These are phyloP conservation scores for Euptelea pleiosperma DNA, from an alignment of 164 flowering plant species.

Conservation along the genomic window DNA sequence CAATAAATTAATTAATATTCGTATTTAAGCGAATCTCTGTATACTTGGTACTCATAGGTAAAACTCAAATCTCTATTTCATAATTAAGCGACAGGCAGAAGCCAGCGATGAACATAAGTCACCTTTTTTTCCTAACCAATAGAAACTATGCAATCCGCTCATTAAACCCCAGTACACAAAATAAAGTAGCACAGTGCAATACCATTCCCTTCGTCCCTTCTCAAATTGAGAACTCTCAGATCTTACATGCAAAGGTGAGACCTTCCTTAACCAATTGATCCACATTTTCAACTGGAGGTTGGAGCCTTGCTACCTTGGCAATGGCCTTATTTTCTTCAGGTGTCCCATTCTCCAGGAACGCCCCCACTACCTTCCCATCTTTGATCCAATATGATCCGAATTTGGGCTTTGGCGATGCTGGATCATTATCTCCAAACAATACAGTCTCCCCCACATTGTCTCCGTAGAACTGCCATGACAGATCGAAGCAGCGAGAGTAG, in stretches of 20 bases:
- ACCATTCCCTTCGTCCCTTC: too few relatives aligned
- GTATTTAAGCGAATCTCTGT: too few relatives aligned
- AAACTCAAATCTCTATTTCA: too few relatives aligned
- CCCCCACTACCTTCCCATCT: constrained; percentile 83
- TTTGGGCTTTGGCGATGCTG: constrained; percentile 59
- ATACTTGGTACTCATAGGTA: too few relatives aligned
- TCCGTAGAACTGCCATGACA: constrained; percentile 98
- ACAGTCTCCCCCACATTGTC: constrained; percentile 94
- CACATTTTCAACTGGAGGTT: constrained; percentile 57
- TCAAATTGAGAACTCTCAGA: constrained; percentile 26
- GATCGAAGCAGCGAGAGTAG: constrained; percentile 88
- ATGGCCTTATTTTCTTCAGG: constrained; percentile 94
- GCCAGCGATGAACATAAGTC: too few relatives aligned
- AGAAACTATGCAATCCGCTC: too few relatives aligned
- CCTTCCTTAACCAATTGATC: constrained; percentile 66
- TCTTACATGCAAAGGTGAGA: constrained; percentile 66
- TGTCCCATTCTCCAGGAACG: constrained; percentile 90
- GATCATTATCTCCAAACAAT: constrained; percentile 73
- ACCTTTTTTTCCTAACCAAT: too few relatives aligned
- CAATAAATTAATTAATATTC: too few relatives aligned
- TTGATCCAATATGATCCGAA: constrained; percentile 97
- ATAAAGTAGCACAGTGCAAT: too few relatives aligned
- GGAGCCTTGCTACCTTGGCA: constrained; percentile 81
- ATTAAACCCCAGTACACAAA: not conserved
- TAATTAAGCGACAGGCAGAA: too few relatives aligned